Base-by-base conservation (phyloP, 225 moss, liverwort and hornwort genomes). In the Rhytidiadelphus loreus region DNA sequence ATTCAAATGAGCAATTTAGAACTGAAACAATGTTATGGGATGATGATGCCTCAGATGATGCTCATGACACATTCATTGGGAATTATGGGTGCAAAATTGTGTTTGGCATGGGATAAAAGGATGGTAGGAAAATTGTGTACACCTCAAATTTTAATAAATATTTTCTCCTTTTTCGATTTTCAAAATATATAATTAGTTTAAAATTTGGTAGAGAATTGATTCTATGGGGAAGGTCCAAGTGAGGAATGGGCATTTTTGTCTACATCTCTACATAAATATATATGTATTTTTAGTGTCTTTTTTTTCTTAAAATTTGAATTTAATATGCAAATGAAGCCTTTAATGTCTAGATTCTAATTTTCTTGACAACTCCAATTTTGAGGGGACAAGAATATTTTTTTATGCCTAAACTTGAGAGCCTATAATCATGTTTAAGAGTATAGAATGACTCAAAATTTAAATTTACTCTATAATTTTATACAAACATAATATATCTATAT, bases 81-180 rank as follows among this genome's bases (percentile, higher is more conserved):
- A 35, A 35, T 20, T 35, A 19, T 19, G 20, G 19, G 19, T 35
- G 5, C 9, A 65, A 20, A 35, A 65, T 19, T 35, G 35, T 65
- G 1, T 0, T 64, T 65, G 6, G 19, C 2, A 1, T 1, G 3
- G 19, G 4, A 1, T 35, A 65, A 35, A 65, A 35, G 3, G 3
- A 35, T 35, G 11, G 10, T 64, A 64, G 35, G 33, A 18, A 64
- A 33, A 35, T 33, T 35, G 18, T 9, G 10, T 10, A 64, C 35
- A 64, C 10, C 3, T 35, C 35, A 35, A 64, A 64, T 19, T 35
- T 35, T 64, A 33, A 5, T 8, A 62, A 0, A 35, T 35, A 33
- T 35, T 33, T 60, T 64, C 7, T 29, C 19, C 6, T 35, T 65
- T 33, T 0, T 35, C 11, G 35, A 65, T 20, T 35, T 65, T 5